Evolutionary conservation across 2,329 filamentous ascomycete genomes (phyloP).

Genomic region (Cladosporium cucumerinum): DNA sequence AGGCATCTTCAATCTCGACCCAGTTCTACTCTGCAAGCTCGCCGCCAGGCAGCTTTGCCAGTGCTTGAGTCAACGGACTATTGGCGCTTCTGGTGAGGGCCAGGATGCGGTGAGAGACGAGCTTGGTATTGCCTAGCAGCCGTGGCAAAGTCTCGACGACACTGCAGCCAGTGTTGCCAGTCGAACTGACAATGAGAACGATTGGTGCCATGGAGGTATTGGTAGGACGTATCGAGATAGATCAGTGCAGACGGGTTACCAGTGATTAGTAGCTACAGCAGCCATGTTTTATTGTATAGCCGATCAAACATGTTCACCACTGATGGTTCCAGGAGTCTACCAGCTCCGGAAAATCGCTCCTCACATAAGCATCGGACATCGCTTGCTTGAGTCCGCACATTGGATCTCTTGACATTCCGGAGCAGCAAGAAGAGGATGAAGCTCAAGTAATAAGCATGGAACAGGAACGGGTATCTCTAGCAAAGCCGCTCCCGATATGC

Average conservation of each 20-base stretch:
- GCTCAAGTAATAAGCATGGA: neutral
- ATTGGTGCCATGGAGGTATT: neutral
- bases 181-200: constrained; percentile 18
- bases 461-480: too few relatives aligned
- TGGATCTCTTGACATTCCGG: neutral
- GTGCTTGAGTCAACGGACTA: constrained; percentile 26
- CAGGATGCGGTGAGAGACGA: neutral
- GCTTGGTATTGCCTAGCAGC: constrained; percentile 17
- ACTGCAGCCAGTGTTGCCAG: constrained; percentile 18
- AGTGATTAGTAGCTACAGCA: neutral
- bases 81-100: neutral
- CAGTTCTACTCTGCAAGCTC: constrained; percentile 38
- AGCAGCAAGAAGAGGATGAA: neutral
- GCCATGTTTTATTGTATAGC: neutral
- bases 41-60: constrained; percentile 36
- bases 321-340: neutral
- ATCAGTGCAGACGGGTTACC: neutral
- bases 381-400: neutral
- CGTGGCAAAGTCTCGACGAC: constrained; percentile 18
- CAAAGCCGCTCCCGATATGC: neutral
- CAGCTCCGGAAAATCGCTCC: neutral
- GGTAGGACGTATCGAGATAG: neutral
- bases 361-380: neutral
- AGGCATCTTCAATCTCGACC: constrained; percentile 39
- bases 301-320: neutral